Conservation (phyloP, 495 filamentous ascomycete genomes). For the Tuber melanosporum region DNA sequence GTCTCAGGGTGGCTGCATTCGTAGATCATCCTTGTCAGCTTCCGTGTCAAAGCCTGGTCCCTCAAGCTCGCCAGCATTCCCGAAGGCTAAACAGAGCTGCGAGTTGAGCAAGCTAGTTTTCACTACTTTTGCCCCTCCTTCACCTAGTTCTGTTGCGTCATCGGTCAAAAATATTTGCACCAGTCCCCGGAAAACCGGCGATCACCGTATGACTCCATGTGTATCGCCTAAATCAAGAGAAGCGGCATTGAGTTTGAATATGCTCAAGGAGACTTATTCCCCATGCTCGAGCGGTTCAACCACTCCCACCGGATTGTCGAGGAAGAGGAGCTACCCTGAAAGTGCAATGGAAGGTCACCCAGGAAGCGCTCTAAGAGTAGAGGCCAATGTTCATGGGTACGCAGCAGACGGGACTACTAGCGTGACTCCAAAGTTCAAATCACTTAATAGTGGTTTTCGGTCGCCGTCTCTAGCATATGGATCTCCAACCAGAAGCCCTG, state of each 20-base stretch:
- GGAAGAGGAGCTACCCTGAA: conserved; percentile 36
- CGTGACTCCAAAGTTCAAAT: conserved; percentile 35
- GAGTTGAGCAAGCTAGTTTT: conserved; percentile 21
- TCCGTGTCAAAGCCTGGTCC: conserved; percentile 22
- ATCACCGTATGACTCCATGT: conserved; percentile 19
- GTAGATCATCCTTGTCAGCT: conserved; percentile 31
- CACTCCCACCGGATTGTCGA: conserved; percentile 31
- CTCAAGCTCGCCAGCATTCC: conserved; percentile 26
- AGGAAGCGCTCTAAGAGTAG: conserved; percentile 27
- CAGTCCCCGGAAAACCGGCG: not conserved
- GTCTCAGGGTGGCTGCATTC: conserved; percentile 9
- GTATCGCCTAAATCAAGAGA: conserved; percentile 39
- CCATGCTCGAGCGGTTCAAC: conserved; percentile 34
- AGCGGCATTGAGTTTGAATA: conserved; percentile 34
- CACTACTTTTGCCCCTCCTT: conserved; percentile 10
- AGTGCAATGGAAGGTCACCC: conserved; percentile 19
- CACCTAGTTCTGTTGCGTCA: conserved; percentile 12
- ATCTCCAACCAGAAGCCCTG: conserved; percentile 27
- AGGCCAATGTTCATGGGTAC: conserved; percentile 21
- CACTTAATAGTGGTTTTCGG: conserved; percentile 19
- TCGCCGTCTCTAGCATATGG: not conserved
- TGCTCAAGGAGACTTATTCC: conserved; percentile 35
- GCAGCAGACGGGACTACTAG: conserved; percentile 26
- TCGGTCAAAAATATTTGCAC: conserved; percentile 3
- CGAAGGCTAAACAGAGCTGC: conserved; percentile 24